Percentiles rank a stretch among this genome's conserved stretches.
Evolutionary conservation across 257 asterid species (phyloP).

Genomic region (Ligustrum vulgare): DNA sequence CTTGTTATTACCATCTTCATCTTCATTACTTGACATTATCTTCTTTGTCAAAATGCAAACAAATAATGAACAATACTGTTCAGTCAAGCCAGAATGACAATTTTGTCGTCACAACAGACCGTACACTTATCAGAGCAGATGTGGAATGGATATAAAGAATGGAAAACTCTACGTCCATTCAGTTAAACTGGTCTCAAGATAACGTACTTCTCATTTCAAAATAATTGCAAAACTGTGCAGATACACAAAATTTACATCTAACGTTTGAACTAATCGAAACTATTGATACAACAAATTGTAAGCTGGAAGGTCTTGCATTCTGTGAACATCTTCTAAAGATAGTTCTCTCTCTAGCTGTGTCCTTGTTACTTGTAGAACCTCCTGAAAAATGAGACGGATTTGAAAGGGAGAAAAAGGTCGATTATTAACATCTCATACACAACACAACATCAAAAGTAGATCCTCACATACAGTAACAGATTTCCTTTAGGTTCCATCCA

Average conservation of each 20-base stretch:
- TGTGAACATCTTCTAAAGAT: constrained; percentile 77
- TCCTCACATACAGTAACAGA: neutral
- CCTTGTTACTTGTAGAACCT: constrained; percentile 74
- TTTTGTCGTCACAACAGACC: neutral
- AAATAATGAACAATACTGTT: neutral
- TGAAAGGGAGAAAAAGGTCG: neutral
- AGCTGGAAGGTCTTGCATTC: constrained; percentile 85
- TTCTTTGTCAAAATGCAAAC: neutral
- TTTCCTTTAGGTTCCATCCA: neutral
- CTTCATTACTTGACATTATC: neutral
- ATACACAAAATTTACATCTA: neutral
- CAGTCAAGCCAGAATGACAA: neutral
- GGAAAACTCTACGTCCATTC: neutral
- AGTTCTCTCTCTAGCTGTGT: constrained; percentile 84
- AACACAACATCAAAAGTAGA: neutral
- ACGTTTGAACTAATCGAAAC: neutral
- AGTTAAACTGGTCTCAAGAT: neutral
- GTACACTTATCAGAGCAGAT: neutral
- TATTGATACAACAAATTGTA: constrained; percentile 58
- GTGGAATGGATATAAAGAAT: neutral
- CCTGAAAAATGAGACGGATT: constrained; percentile 38
- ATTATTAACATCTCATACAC: neutral
- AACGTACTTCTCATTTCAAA: neutral
- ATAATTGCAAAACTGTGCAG: neutral
- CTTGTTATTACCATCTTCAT: too few relatives aligned